phyloP scores from a whole-genome alignment of 2,329 filamentous ascomycete species.

The Podosphaera xanthii region DNA sequence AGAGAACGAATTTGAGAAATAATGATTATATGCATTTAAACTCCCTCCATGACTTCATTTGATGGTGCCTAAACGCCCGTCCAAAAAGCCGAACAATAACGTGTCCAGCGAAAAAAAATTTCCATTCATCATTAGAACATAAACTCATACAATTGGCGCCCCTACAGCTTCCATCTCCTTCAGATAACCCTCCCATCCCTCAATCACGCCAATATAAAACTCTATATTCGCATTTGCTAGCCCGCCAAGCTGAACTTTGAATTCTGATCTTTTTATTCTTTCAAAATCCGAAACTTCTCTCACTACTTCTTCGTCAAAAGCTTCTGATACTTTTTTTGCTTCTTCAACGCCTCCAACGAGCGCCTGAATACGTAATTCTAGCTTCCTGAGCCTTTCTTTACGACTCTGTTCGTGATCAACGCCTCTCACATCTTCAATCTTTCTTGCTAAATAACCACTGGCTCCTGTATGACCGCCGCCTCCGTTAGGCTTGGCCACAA shows the following conservation, averaged over 20 bases:
- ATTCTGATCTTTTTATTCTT: constrained; percentile 83
- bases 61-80: no score
- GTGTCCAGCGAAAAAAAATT: no score
- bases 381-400: constrained; percentile 65
- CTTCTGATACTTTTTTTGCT: constrained; percentile 66
- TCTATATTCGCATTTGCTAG: constrained; percentile 67
- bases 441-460: constrained; percentile 69
- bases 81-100: no score
- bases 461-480: constrained; percentile 45
- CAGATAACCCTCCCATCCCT: constrained; percentile 80
- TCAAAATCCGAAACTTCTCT: constrained; percentile 88
- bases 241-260: constrained; percentile 64
- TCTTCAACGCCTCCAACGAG: constrained; percentile 74
- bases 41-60: no score
- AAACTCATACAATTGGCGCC: constrained; percentile 8
- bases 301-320: constrained; percentile 91
- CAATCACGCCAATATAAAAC: constrained; percentile 61
- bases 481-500: constrained; percentile 33
- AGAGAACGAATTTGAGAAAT: no score
- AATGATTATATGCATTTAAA: no score
- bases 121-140: not conserved
- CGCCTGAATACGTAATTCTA: constrained; percentile 82
- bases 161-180: constrained; percentile 60
- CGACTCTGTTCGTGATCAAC: constrained; percentile 88
- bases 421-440: constrained; percentile 88